Evolutionary conservation across 2,329 filamentous ascomycete species (phyloP), one percentile per base, ranked within the genome.

Genomic region (Pseudocercospora eumusae): DNA sequence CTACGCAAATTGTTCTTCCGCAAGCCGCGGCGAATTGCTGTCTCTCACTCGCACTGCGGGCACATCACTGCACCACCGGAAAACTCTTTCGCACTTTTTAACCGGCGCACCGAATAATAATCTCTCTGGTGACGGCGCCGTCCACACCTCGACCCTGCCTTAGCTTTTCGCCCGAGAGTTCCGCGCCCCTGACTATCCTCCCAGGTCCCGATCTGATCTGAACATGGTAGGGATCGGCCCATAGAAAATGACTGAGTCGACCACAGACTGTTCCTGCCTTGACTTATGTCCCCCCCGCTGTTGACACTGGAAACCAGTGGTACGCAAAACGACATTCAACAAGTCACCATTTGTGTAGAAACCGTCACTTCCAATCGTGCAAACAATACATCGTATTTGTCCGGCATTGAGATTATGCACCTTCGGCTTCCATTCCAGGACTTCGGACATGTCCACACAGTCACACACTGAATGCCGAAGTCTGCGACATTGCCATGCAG

Each of bases 351-450:
- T 5, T 27, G 27, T n/a, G 8, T 13, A 31, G 25, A 31, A 8
- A 2, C 21, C 2, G 3, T n/a, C 49, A 23, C 25, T 28, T 18
- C 10, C 7, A 10, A 31, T 3, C 15, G 25, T 25, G 20, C 21
- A 47, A 13, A 47, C 20, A 47, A 13, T 21, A 47, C 18, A 47
- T 47, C 18, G 25, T 25, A 25, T 21, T 8, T 15, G 25, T 52
- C 25, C 47, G 47, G 47, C 47, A 52, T 52, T 52, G 47, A 28
- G 47, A 28, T 28, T 15, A 52, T 52, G 47, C 47, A 52, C 47
- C 23, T 52, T 31, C 47, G 47, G 25, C 47, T 28, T 15, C 47
- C 20, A n/a, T 31, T 31, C 23, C 47, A 52, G 21, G 13, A 25
- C 21, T 52, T 15, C 25, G 47, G 21, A 52, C 47, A 28, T 15